These are phyloP conservation scores for Knufia fluminis DNA, from an alignment of 2,329 filamentous ascomycete species.

Conservation along the genomic window DNA sequence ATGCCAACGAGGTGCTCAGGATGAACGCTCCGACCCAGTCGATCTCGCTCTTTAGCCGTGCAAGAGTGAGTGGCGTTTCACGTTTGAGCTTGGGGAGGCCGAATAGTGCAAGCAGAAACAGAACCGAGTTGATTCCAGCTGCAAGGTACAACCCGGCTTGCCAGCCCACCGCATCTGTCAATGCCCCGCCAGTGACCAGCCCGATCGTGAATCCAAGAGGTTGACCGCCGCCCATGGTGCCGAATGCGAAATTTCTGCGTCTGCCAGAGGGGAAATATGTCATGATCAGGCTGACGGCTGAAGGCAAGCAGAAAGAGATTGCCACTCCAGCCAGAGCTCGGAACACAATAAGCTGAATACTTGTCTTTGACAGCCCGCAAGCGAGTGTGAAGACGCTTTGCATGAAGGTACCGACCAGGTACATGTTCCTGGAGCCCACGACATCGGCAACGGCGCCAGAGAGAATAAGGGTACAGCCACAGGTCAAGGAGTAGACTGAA, in stretches of 20 bases:
- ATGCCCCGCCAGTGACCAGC: slow-evolving; percentile 41
- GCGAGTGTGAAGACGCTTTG: slow-evolving; percentile 37
- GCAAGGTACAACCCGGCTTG: slow-evolving; percentile 43
- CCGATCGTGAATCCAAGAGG: slow-evolving; percentile 46
- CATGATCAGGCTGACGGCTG: slow-evolving; percentile 42
- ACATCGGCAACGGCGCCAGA: slow-evolving; percentile 45
- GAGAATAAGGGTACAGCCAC: slow-evolving; percentile 42
- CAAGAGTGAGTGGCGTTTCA: slow-evolving; percentile 18
- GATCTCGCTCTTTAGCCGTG: slow-evolving; percentile 34
- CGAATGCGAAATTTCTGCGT: slow-evolving; percentile 44
- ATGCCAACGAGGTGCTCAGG: slow-evolving; percentile 38
- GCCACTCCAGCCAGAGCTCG: slow-evolving; percentile 40
- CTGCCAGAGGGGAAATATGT: slow-evolving; percentile 38
- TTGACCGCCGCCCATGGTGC: slow-evolving; percentile 42
- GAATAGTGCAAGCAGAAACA: slow-evolving; percentile 34
- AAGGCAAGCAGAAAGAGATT: slow-evolving; percentile 41
- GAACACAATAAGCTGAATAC: slow-evolving; percentile 39
- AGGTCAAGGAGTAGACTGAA: slow-evolving; percentile 34
- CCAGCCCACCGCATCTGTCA: slow-evolving; percentile 44
- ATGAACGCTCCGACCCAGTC: slow-evolving; percentile 46
- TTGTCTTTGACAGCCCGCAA: slow-evolving; percentile 34
- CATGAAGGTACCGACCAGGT: slow-evolving; percentile 39
- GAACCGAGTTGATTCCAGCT: slow-evolving; percentile 34
- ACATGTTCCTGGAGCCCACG: slow-evolving; percentile 39
- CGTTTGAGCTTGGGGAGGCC: slow-evolving; percentile 28